Evolutionary conservation across 192 early-diverging fungal genomes (phyloP), one percentile per base, ranked within the genome.

Genomic region (Coemansia sp.): DNA sequence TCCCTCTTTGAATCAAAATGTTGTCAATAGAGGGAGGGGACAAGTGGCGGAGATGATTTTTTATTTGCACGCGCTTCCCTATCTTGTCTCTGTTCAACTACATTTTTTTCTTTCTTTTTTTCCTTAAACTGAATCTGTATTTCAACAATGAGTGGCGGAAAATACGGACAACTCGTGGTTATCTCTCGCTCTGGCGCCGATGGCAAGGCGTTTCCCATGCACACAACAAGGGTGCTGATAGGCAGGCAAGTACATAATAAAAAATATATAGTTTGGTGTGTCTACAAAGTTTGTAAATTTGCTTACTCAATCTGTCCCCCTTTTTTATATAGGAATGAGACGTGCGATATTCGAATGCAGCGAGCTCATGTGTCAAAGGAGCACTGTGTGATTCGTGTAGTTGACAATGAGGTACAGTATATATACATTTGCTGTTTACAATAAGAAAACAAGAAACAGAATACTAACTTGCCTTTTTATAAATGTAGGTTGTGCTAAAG

Each of bases 281-380:
- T 47, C 13, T 47, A 47, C 46, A 47, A 47, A 47, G n/a, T 6
- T 7, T 47, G 46, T 47, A 47, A 47, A 26, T 26, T 26, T 26
- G 26, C 7, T 47, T 47, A 61, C 26, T 35, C 2, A 40, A 40
- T 13, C 23, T 4, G 26, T 26, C 26, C 26, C 26, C 23, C 2
- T 38, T 2, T 10, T 9, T 43, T 63, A 14, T 14, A 11, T 67
- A 76, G 73, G 46, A 66, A 63, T 44, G 75, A 78, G 52, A 84
- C 76, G 37, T 84, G 82, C 47, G 77, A 84, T 26, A 84, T 84
- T 14, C 77, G 82, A 16, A 74, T 84, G 66, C 76, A 78, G 50
- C 50, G 53, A 11, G 62, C 68, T 1, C 63, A 76, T 39, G 82
- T 76, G 46, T 78, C 82, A 28, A 78, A 84, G 60, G 69, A 76